phyloP scores from a whole-genome alignment of 2,329 filamentous ascomycete genomes.

The Colletotrichum lini region DNA sequence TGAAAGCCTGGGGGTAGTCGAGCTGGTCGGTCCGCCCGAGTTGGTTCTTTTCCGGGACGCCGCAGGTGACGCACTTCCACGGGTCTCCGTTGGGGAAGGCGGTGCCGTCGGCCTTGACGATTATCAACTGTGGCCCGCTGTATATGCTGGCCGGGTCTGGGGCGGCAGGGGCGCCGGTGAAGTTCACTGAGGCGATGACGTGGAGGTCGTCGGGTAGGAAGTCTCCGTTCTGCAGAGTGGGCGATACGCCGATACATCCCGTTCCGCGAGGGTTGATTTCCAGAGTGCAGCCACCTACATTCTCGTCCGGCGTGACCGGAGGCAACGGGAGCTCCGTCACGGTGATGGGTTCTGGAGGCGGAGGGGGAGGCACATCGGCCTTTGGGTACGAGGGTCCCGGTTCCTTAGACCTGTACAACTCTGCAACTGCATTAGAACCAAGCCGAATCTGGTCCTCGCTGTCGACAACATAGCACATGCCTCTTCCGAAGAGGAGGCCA shows the following conservation, averaged over 20 bases:
- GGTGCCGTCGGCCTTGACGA: constrained; percentile 58
- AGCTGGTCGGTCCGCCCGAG: constrained; percentile 42
- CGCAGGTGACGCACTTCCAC: constrained; percentile 65
- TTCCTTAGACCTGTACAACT: neutral
- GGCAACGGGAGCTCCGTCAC: constrained; percentile 55
- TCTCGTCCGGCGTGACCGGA: constrained; percentile 49
- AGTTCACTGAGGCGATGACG: constrained; percentile 56
- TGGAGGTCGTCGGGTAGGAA: constrained; percentile 62
- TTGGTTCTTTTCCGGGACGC: constrained; percentile 52
- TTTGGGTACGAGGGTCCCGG: neutral
- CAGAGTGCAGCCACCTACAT: constrained; percentile 50
- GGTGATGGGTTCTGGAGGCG: constrained; percentile 52
- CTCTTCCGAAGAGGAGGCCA: neutral
- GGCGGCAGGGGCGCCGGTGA: constrained; percentile 57
- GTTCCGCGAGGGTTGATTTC: constrained; percentile 53
- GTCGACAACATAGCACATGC: neutral
- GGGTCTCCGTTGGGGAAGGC: constrained; percentile 59
- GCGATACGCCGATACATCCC: constrained; percentile 53
- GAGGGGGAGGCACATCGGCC: constrained; percentile 44
- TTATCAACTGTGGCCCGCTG: constrained; percentile 56
- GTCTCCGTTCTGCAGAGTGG: constrained; percentile 40
- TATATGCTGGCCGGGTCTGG: constrained; percentile 59
- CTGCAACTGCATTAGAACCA: neutral
- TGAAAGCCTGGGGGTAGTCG: constrained; percentile 61
- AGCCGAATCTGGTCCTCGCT: neutral